A percentile compares a stretch with the other conserved stretches of the same genome.
phyloP scores from a whole-genome alignment of 164 flowering plant genomes.

The Liquidambar formosana region DNA sequence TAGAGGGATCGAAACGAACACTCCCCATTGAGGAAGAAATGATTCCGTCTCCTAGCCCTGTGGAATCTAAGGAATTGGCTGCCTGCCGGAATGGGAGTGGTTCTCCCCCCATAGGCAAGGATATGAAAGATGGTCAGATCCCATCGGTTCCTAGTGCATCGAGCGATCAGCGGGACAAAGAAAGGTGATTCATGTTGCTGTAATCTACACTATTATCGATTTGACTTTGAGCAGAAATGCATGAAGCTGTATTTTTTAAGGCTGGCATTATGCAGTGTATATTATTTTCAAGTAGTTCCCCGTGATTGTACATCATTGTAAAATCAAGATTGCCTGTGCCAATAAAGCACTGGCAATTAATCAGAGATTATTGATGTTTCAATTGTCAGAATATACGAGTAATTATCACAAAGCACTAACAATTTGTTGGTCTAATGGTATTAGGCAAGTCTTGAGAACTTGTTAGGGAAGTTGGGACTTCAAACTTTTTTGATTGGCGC shows the following conservation, averaged over 20 bases:
- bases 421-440: no score
- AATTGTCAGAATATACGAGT: no score
- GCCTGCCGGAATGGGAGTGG: constrained; percentile 15
- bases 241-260: background rate
- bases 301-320: no score
- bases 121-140: constrained; percentile 22
- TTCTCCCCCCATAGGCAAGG: constrained; percentile 15
- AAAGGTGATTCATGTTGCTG: background rate
- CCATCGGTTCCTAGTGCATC: constrained; percentile 14
- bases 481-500: no score
- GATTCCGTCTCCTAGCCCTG: constrained; percentile 1
- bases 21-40: constrained; percentile 42
- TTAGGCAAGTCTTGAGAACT: no score
- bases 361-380: no score
- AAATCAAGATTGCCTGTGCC: no score
- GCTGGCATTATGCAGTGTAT: constrained; percentile 1
- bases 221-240: background rate
- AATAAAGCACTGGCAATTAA: no score
- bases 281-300: no score
- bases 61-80: constrained; percentile 23
- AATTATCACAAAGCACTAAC: no score
- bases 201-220: background rate
- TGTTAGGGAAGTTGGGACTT: no score
- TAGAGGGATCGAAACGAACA: constrained; percentile 69
- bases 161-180: constrained; percentile 5